Percentiles rank a stretch among this genome's conserved stretches.
phyloP scores from a whole-genome alignment of 2,329 filamentous ascomycete genomes.

The Zasmidium angulare region DNA sequence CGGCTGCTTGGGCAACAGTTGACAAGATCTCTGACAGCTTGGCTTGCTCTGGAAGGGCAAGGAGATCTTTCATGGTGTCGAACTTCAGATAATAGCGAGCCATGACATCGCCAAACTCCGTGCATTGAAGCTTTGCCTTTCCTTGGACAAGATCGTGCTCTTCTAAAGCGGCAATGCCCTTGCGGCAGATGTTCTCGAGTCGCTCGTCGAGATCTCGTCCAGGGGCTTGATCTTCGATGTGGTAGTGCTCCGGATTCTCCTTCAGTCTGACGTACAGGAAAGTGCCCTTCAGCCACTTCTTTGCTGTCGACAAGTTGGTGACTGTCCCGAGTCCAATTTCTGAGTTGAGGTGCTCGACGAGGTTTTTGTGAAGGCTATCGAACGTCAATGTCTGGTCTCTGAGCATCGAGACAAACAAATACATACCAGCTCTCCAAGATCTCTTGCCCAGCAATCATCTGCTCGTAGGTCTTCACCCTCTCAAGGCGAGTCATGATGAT shows the following conservation, averaged over 20 bases:
- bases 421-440: constrained; percentile 67
- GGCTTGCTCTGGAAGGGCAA: constrained; percentile 61
- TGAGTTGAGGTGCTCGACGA: constrained; percentile 82
- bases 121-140: constrained; percentile 56
- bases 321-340: constrained; percentile 78
- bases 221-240: constrained; percentile 56
- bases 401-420: not conserved
- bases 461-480: constrained; percentile 66
- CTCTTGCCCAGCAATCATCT: constrained; percentile 71
- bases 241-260: constrained; percentile 70
- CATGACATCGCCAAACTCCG: constrained; percentile 77
- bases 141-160: constrained; percentile 58
- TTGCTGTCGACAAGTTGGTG: constrained; percentile 62
- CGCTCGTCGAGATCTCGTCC: constrained; percentile 59
- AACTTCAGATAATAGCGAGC: constrained; percentile 78
- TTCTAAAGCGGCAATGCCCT: constrained; percentile 65
- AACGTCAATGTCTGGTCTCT: not conserved
- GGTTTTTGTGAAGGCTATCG: constrained; percentile 66
- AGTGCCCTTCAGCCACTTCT: constrained; percentile 72
- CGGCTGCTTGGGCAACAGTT: constrained; percentile 64
- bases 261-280: constrained; percentile 75
- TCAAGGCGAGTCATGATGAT: constrained; percentile 75
- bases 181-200: constrained; percentile 69
- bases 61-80: constrained; percentile 71
- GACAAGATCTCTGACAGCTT: constrained; percentile 67